Evolutionary conservation across 306 rosid species (phyloP).

Genomic region (Citrullus mucosospermus): DNA sequence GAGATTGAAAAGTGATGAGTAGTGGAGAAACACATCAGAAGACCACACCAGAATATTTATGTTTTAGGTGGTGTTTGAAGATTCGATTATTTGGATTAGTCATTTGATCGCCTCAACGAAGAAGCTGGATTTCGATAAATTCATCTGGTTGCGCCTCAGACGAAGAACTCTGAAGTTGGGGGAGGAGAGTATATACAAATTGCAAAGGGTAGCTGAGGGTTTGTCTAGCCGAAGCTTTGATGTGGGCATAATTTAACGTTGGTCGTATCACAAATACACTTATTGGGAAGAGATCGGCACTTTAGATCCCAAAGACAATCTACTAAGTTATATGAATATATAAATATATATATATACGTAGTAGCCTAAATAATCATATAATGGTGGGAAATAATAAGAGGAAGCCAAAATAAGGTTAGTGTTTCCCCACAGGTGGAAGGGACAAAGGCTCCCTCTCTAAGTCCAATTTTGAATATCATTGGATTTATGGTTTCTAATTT

Average conservation of each 20-base stretch:
- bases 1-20: constrained; percentile 32
- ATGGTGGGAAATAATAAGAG: not conserved
- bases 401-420: not conserved
- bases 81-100: not conserved
- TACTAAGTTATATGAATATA: not conserved
- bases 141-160: not conserved
- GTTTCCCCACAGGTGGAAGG: not conserved
- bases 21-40: not conserved
- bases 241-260: not conserved
- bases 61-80: not conserved
- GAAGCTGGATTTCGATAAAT: not conserved
- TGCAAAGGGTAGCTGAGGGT: not conserved
- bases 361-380: not conserved
- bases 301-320: not conserved
- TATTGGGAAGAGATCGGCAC: not conserved
- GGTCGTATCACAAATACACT: not conserved
- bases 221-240: not conserved
- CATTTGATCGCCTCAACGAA: not conserved
- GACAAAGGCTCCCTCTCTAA: not conserved
- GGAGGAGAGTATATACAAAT: not conserved
- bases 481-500: not conserved
- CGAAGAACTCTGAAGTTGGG: not conserved
- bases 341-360: not conserved
- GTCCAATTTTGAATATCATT: not conserved
- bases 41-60: not conserved